A percentile compares a stretch with the other conserved stretches of the same genome.
Conservation (phyloP, 1,284 basidiomycete species). For the Bjerkandera adusta region DNA sequence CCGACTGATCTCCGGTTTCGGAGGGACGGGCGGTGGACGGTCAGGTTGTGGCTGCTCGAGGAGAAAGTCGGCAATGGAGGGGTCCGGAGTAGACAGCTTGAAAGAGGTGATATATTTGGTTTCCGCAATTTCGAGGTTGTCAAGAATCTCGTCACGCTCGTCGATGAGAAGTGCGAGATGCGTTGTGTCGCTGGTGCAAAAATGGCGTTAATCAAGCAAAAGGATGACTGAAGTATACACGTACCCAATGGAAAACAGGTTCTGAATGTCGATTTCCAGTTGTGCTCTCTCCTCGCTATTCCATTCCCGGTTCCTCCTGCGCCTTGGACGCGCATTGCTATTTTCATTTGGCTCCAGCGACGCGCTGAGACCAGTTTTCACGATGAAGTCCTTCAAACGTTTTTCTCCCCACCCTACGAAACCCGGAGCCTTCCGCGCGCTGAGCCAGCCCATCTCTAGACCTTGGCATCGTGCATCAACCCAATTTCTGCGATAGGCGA, state of each 20-base stretch:
- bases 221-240: conserved; percentile 17
- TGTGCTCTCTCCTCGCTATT: conserved; percentile 41
- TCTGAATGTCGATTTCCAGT: conserved; percentile 63
- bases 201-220: not conserved
- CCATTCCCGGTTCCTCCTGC: conserved; percentile 28
- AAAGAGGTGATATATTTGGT: conserved; percentile 76
- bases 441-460: conserved; percentile 74
- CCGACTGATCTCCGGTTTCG: conserved; percentile 58
- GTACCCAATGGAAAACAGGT: conserved; percentile 73
- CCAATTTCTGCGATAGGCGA: conserved; percentile 58
- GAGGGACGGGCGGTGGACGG: conserved; percentile 31
- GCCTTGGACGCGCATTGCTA: conserved; percentile 22
- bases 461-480: conserved; percentile 59
- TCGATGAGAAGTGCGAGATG: conserved; percentile 64
- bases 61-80: conserved; percentile 37
- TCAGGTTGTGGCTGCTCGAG: conserved; percentile 23
- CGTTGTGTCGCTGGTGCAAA: conserved; percentile 57
- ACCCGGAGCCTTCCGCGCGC: conserved; percentile 53
- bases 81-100: conserved; percentile 66
- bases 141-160: conserved; percentile 69
- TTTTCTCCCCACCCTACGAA: conserved; percentile 73
- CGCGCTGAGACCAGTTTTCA: conserved; percentile 62
- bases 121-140: conserved; percentile 77
- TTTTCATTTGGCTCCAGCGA: conserved; percentile 37
- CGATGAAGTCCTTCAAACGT: conserved; percentile 63